phyloP scores from a whole-genome alignment of 2,329 filamentous ascomycete species.

The Epichloe brachyelytri region DNA sequence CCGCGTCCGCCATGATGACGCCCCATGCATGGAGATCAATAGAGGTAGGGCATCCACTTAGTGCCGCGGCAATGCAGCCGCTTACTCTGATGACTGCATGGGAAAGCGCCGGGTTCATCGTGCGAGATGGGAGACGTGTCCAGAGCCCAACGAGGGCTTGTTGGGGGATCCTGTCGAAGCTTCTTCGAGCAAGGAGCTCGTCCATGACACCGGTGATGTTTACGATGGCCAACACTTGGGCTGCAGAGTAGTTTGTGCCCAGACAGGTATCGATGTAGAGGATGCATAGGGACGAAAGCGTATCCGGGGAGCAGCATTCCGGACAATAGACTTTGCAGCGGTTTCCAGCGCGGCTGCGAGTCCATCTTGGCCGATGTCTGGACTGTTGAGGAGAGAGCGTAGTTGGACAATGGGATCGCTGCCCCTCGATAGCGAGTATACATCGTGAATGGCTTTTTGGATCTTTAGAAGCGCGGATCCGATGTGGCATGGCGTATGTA shows the following conservation, averaged over 20 bases:
- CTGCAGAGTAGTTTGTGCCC: slow-evolving; percentile 26
- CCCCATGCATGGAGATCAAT: slow-evolving; percentile 30
- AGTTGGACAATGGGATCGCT: slow-evolving; percentile 13
- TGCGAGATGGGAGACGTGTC: slow-evolving; percentile 22
- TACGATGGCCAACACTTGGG: slow-evolving; percentile 32
- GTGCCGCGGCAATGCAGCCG: slow-evolving; percentile 29
- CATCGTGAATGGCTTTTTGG: slow-evolving; percentile 23
- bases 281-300: slow-evolving; percentile 21
- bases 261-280: slow-evolving; percentile 32
- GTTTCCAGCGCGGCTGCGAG: slow-evolving; percentile 24
- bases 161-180: slow-evolving; percentile 18
- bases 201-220: slow-evolving; percentile 36
- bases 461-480: slow-evolving; percentile 27
- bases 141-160: slow-evolving; percentile 27
- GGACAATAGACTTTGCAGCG: slow-evolving; percentile 20
- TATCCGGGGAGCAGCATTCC: slow-evolving; percentile 12
- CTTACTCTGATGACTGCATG: slow-evolving; percentile 36
- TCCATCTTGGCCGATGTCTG: slow-evolving; percentile 19
- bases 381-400: slow-evolving; percentile 15
- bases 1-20: slow-evolving; percentile 33
- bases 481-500: slow-evolving; percentile 7
- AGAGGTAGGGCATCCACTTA: slow-evolving; percentile 10
- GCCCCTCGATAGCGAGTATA: slow-evolving; percentile 20
- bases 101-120: slow-evolving; percentile 34
- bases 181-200: slow-evolving; percentile 17